Evolutionary conservation across 1,284 basidiomycete genomes (phyloP).

Genomic region (Fomitopsis pinicola): DNA sequence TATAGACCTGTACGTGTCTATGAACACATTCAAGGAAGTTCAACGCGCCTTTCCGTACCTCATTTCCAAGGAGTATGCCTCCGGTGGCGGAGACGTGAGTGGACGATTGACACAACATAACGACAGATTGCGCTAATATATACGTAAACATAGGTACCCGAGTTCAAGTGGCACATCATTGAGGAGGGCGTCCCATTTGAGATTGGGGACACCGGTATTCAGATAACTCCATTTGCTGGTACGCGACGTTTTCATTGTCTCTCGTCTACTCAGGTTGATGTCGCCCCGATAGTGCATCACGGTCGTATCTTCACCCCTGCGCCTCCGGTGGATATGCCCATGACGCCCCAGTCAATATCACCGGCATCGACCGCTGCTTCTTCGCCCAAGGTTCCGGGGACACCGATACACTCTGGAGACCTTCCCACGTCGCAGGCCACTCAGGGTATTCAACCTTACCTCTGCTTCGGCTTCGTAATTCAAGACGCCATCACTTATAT

Average conservation of each 20-base stretch:
- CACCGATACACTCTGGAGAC: constrained; percentile 14
- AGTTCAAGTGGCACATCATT: constrained; percentile 79
- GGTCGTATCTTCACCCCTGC: constrained; percentile 50
- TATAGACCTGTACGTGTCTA: constrained; percentile 71
- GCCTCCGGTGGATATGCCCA: constrained; percentile 35
- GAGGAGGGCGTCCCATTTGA: constrained; percentile 60
- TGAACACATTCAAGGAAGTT: constrained; percentile 61
- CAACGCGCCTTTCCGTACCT: constrained; percentile 74
- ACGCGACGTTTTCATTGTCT: constrained; percentile 15
- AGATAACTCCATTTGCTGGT: constrained; percentile 66
- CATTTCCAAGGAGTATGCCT: constrained; percentile 68
- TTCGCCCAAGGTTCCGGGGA: constrained; percentile 34
- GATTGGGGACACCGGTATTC: constrained; percentile 57
- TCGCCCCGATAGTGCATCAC: constrained; percentile 49
- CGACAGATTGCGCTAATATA: neutral
- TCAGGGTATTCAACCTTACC: constrained; percentile 52
- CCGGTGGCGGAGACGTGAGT: constrained; percentile 73
- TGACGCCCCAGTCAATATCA: constrained; percentile 34
- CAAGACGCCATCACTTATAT: constrained; percentile 62
- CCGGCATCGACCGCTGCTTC: constrained; percentile 35
- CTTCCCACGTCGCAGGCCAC: constrained; percentile 11
- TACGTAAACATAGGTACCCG: constrained; percentile 50
- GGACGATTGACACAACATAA: neutral
- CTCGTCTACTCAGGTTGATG: constrained; percentile 1
- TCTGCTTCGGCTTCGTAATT: constrained; percentile 74